Evolutionary conservation across 345 rosid genomes (phyloP).

Genomic region (Hibiscus trionum): DNA sequence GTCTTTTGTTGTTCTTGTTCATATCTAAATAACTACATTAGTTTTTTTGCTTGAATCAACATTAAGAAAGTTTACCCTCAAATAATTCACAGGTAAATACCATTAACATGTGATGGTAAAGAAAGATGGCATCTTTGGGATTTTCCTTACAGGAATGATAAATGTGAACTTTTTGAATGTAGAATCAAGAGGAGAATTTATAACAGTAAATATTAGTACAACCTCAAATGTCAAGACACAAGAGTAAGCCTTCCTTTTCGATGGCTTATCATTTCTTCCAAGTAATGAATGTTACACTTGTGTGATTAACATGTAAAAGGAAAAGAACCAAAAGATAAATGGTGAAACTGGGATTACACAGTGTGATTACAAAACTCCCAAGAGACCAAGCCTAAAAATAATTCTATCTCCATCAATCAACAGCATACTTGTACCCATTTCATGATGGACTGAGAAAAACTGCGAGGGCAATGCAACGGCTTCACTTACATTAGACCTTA

Average conservation of each 20-base stretch:
- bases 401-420: background rate
- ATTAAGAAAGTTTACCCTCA: background rate
- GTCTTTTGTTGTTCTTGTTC: background rate
- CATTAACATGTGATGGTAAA: slow-evolving; percentile 14
- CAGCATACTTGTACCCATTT: background rate
- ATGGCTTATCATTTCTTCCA: background rate
- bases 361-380: background rate
- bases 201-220: background rate
- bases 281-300: background rate
- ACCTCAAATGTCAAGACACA: background rate
- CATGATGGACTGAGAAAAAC: background rate
- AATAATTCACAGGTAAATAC: background rate
- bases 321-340: background rate
- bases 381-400: background rate
- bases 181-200: background rate
- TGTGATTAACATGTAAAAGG: too few species aligned
- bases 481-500: background rate
- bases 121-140: slow-evolving; percentile 37
- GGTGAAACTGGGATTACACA: background rate
- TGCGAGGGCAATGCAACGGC: background rate
- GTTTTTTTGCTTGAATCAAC: background rate
- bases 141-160: slow-evolving; percentile 18
- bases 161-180: background rate
- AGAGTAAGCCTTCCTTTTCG: background rate
- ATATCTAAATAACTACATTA: background rate